These are phyloP conservation scores for Colletotrichum lindemuthianum DNA, from an alignment of 2,329 filamentous ascomycete species.

Conservation along the genomic window DNA sequence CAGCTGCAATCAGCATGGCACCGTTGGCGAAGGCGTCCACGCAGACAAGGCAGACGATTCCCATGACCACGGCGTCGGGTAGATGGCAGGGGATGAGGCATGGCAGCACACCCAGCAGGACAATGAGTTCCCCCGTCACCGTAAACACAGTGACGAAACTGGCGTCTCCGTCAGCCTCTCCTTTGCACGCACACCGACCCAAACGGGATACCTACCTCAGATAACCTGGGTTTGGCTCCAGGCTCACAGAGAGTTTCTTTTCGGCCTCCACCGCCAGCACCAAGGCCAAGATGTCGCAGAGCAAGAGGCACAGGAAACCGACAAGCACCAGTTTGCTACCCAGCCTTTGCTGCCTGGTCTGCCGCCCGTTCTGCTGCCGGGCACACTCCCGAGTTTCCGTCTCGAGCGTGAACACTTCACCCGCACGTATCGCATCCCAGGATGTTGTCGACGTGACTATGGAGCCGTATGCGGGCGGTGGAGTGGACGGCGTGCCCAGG, in stretches of 20 bases:
- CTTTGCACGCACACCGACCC: too few relatives aligned
- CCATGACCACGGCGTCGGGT: too few relatives aligned
- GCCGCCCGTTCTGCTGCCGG: neutral
- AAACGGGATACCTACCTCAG: too few relatives aligned
- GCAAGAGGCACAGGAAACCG: too few relatives aligned
- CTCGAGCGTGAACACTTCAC: neutral
- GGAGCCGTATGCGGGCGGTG: neutral
- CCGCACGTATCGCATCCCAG: neutral
- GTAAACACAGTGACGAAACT: too few relatives aligned
- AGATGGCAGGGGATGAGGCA: neutral
- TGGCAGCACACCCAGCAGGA: neutral
- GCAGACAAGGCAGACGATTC: neutral
- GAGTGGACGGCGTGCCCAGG: neutral
- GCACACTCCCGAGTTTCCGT: neutral
- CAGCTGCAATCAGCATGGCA: neutral
- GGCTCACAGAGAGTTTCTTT: too few relatives aligned
- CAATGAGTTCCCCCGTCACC: too few relatives aligned
- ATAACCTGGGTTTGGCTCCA: too few relatives aligned
- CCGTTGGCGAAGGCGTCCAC: constrained; percentile 4
- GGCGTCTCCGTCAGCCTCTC: too few relatives aligned
- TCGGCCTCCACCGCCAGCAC: too few relatives aligned
- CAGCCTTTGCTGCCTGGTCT: neutral
- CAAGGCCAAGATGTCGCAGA: too few relatives aligned
- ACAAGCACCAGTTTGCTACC: neutral
- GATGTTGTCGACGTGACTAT: neutral